A percentile compares a stretch with the other conserved stretches of the same genome.
phyloP scores from a whole-genome alignment of 768 basidiomycete genomes.

The Cubamyces lactineus region DNA sequence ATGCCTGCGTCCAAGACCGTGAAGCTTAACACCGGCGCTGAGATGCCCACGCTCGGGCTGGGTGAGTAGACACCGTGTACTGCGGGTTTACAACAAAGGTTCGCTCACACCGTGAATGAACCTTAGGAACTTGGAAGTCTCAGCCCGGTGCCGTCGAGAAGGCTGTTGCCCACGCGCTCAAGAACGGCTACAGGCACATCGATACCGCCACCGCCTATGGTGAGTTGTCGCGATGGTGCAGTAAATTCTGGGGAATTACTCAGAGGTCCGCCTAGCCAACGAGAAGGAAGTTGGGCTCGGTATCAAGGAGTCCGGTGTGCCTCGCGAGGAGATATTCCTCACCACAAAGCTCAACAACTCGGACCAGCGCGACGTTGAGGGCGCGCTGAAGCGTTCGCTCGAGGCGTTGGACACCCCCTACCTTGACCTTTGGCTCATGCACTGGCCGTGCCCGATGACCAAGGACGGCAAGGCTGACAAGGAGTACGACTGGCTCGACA shows the following conservation, averaged over 20 bases:
- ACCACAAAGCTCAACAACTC: conserved; percentile 73
- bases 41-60: conserved; percentile 76
- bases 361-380: conserved; percentile 60
- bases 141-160: conserved; percentile 67
- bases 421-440: conserved; percentile 83
- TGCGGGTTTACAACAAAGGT: not conserved
- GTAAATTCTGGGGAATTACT: not conserved
- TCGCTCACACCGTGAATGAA: not conserved
- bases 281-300: conserved; percentile 84
- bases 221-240: conserved; percentile 17
- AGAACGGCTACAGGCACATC: conserved; percentile 72
- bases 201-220: conserved; percentile 71
- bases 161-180: conserved; percentile 77
- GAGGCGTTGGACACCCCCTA: conserved; percentile 71
- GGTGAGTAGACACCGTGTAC: conserved; percentile 41
- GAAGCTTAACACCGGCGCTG: conserved; percentile 75
- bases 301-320: conserved; percentile 73
- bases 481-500: conserved; percentile 66
- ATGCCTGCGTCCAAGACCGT: conserved; percentile 52
- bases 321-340: conserved; percentile 75
- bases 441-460: conserved; percentile 82
- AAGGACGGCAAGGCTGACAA: conserved; percentile 56
- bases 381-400: conserved; percentile 72
- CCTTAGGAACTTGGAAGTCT: conserved; percentile 78
- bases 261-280: conserved; percentile 44